Evolutionary conservation across 345 rosid genomes (phyloP).

Genomic region (Euclidium syriacum): DNA sequence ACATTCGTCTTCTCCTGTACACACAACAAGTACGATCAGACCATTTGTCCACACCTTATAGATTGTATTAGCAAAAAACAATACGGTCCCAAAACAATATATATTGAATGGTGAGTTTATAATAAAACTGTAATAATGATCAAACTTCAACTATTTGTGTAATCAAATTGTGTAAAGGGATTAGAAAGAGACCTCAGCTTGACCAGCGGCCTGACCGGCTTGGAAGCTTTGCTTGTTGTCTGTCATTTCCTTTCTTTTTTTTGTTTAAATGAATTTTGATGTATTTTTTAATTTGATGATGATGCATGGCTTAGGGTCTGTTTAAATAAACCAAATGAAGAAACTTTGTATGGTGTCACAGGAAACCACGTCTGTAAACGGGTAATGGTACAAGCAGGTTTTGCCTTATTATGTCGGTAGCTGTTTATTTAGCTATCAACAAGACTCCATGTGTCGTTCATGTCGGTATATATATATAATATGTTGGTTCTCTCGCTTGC

Average conservation of each 20-base stretch:
- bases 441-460: background rate
- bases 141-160: too few species aligned
- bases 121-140: too few species aligned
- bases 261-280: background rate
- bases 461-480: too few species aligned
- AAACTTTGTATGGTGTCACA: background rate
- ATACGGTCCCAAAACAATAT: too few species aligned
- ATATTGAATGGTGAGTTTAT: too few species aligned
- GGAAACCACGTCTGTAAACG: slow-evolving; percentile 15
- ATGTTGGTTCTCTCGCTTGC: too few species aligned
- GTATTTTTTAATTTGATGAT: too few species aligned
- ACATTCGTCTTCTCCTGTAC: slow-evolving; percentile 53
- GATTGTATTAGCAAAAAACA: too few species aligned
- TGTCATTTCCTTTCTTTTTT: slow-evolving; percentile 26
- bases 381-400: background rate
- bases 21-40: too few species aligned
- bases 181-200: slow-evolving; percentile 43
- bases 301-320: background rate
- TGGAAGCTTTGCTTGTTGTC: slow-evolving; percentile 44
- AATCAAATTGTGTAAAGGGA: too few species aligned
- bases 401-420: slow-evolving; percentile 35
- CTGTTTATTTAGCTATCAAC: background rate
- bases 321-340: slow-evolving; percentile 14
- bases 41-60: background rate
- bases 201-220: slow-evolving; percentile 52